These are phyloP conservation scores for Cyberlindnera suaveolens DNA, from an alignment of 805 yeast species.

Conservation along the genomic window DNA sequence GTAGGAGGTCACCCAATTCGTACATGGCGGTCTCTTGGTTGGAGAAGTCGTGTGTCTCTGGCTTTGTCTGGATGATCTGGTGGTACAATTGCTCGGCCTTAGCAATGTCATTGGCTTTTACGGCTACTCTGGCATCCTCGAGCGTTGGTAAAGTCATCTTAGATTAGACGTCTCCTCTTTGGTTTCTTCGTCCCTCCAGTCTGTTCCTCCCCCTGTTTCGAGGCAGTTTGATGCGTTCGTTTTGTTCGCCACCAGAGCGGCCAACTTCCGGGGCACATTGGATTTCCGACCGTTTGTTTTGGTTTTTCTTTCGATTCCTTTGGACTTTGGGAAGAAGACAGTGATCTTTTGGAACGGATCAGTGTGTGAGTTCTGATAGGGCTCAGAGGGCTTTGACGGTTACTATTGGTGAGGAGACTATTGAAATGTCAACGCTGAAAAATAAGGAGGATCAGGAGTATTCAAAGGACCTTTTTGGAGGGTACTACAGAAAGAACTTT, in stretches of 20 bases:
- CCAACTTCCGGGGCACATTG: too few relatives aligned
- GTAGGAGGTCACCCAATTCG: conserved; percentile 72
- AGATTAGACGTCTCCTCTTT: background rate
- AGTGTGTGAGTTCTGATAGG: too few relatives aligned
- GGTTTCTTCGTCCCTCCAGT: background rate
- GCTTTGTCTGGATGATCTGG: conserved; percentile 36
- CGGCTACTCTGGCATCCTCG: conserved; percentile 52
- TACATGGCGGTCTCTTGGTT: conserved; percentile 36
- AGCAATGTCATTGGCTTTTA: conserved; percentile 38
- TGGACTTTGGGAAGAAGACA: background rate
- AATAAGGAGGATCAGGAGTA: conserved; percentile 16
- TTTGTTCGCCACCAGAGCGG: conserved; percentile 1
- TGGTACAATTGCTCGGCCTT: conserved; percentile 58
- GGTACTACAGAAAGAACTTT: conserved; percentile 16
- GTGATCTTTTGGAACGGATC: too few relatives aligned
- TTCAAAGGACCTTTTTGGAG: conserved; percentile 22
- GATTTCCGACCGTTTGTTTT: background rate
- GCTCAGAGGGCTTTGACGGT: too few relatives aligned
- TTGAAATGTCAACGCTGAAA: conserved; percentile 14
- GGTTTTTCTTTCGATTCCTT: background rate
- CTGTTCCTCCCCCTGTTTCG: background rate
- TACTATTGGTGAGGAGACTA: too few relatives aligned
- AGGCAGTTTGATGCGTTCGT: background rate
- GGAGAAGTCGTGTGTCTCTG: conserved; percentile 20
- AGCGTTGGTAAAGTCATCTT: conserved; percentile 27